Evolutionary conservation across 1,284 basidiomycete genomes (phyloP).

Genomic region (Puccinia novopanici): DNA sequence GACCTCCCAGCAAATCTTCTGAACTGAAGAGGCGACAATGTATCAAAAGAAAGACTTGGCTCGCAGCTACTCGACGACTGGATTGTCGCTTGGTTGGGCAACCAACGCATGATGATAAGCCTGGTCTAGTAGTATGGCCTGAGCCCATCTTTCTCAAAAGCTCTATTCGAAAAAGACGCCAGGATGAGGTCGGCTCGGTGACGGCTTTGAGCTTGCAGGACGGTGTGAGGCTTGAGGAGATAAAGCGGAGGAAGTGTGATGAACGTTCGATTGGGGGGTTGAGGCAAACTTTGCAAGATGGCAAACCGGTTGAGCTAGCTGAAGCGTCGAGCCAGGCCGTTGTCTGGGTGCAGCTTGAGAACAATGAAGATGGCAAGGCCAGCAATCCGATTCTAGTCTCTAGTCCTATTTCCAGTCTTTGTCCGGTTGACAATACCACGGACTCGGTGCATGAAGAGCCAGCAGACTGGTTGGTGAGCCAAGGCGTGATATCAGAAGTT

Average conservation of each 20-base stretch:
- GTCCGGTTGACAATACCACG: background rate
- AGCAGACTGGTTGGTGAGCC: background rate
- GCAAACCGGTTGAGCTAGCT: background rate
- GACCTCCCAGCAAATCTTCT: conserved; percentile 32
- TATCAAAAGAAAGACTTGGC: conserved; percentile 39
- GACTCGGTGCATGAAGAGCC: background rate
- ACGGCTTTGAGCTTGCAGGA: background rate
- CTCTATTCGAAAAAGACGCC: background rate
- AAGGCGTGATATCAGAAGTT: background rate
- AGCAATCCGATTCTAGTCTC: background rate
- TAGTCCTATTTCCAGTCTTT: background rate
- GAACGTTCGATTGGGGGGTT: background rate
- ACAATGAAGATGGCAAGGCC: background rate
- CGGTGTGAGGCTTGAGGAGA: background rate
- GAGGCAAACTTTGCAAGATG: background rate
- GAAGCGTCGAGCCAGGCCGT: background rate
- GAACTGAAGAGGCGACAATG: conserved; percentile 17
- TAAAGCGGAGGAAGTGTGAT: background rate
- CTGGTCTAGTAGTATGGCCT: conserved; percentile 16
- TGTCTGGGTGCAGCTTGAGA: conserved; percentile 2
- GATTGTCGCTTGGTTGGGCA: background rate
- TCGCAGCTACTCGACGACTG: conserved; percentile 34
- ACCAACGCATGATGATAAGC: background rate
- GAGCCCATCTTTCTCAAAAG: conserved; percentile 45
- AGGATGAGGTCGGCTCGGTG: background rate